These are phyloP conservation scores for Heteromeles arbutifolia DNA, from an alignment of 306 rosid species.

Conservation along the genomic window DNA sequence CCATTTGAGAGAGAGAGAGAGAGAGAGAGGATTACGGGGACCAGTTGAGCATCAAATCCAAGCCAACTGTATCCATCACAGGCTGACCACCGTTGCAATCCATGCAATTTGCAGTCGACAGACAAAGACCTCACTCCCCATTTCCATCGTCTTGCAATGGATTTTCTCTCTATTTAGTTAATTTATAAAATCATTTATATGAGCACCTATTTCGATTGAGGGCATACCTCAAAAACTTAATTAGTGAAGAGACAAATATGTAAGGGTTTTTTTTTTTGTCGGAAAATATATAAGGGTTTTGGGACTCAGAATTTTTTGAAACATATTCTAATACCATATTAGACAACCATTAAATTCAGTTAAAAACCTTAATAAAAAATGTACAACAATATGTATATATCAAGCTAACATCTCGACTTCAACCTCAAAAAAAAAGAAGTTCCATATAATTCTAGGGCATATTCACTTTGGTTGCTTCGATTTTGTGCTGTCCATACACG, in stretches of 20 bases:
- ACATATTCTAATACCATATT: neutral
- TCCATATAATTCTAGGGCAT: neutral
- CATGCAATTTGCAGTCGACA: constrained; percentile 2
- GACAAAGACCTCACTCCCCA: constrained; percentile 58
- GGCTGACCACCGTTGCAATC: constrained; percentile 12
- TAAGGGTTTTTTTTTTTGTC: too few relatives aligned
- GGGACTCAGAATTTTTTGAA: too few relatives aligned
- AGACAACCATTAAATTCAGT: neutral
- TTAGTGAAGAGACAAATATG: too few relatives aligned
- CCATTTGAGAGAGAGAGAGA: neutral
- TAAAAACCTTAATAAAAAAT: too few relatives aligned
- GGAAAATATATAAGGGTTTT: neutral
- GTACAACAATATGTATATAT: too few relatives aligned
- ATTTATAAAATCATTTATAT: neutral
- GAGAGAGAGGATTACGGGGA: constrained; percentile 29
- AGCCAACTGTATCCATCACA: constrained; percentile 37
- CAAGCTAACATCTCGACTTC: neutral
- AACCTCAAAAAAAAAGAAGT: too few relatives aligned
- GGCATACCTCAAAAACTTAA: too few relatives aligned
- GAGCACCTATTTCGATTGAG: neutral
- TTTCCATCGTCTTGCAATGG: neutral
- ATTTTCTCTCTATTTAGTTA: too few relatives aligned
- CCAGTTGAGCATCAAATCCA: constrained; percentile 42
- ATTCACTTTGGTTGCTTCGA: neutral
- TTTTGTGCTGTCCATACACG: neutral